phyloP scores from a whole-genome alignment of 495 filamentous ascomycete species.

The Penicillium taxi region DNA sequence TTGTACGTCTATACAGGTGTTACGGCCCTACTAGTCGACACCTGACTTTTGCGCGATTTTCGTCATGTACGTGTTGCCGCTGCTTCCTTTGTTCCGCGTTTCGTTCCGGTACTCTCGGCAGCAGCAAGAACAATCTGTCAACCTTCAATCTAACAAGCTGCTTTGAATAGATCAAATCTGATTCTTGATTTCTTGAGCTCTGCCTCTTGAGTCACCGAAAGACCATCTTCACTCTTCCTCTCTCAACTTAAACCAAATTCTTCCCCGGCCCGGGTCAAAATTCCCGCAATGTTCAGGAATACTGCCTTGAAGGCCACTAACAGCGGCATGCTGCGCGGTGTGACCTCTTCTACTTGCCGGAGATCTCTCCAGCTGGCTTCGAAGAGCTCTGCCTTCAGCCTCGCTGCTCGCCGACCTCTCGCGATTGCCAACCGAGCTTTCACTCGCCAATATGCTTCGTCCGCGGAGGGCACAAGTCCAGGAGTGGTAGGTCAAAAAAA shows the following conservation, averaged over 20 bases:
- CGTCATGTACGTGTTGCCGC: slow-evolving; percentile 13
- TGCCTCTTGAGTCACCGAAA: slow-evolving; percentile 3
- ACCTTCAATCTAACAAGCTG: too few relatives aligned
- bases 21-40: slow-evolving; percentile 43
- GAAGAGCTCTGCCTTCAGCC: slow-evolving; percentile 38
- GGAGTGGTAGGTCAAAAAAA: slow-evolving; percentile 30
- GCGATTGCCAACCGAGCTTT: slow-evolving; percentile 33
- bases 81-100: slow-evolving; percentile 32
- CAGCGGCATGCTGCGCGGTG: slow-evolving; percentile 45
- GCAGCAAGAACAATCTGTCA: slow-evolving; percentile 15
- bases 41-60: slow-evolving; percentile 25
- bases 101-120: slow-evolving; percentile 24
- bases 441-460: slow-evolving; percentile 48
- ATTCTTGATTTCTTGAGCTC: slow-evolving; percentile 6
- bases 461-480: slow-evolving; percentile 34
- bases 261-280: slow-evolving; percentile 19
- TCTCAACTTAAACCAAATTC: slow-evolving; percentile 9
- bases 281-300: slow-evolving; percentile 39
- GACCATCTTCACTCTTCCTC: slow-evolving; percentile 1
- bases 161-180: too few relatives aligned
- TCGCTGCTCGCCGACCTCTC: slow-evolving; percentile 36
- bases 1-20: slow-evolving; percentile 37
- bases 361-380: slow-evolving; percentile 40
- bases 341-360: slow-evolving; percentile 38
- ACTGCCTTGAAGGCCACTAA: slow-evolving; percentile 41